Conservation (phyloP, 371 early-diverging fungal genomes). For the Cokeromyces recurvatus region DNA sequence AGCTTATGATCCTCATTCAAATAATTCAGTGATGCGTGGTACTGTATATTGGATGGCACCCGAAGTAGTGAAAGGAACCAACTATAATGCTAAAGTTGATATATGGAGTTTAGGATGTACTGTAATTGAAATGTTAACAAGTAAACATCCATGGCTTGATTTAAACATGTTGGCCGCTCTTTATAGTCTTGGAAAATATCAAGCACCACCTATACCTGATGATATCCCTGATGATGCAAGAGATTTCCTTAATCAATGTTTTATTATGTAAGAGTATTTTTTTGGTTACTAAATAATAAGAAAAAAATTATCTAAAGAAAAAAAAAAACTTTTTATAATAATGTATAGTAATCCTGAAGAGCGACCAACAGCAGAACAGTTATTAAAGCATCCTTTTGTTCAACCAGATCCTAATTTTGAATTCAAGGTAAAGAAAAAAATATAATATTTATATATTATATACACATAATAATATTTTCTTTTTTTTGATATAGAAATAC, state of each 20-base stretch:
- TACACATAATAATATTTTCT: background rate
- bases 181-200: conserved; percentile 77
- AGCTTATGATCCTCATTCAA: conserved; percentile 45
- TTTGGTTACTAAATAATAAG: background rate
- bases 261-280: conserved; percentile 54
- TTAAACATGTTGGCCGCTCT: conserved; percentile 85
- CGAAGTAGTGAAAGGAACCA: conserved; percentile 81
- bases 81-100: conserved; percentile 75
- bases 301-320: too few relatives aligned
- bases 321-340: background rate
- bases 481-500: conserved; percentile 14
- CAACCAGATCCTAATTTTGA: conserved; percentile 50
- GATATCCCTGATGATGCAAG: conserved; percentile 61
- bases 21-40: conserved; percentile 44
- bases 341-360: conserved; percentile 51
- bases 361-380: conserved; percentile 64
- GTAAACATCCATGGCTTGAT: conserved; percentile 87
- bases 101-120: conserved; percentile 89
- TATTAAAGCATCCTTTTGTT: conserved; percentile 54
- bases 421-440: conserved; percentile 39
- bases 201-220: conserved; percentile 78
- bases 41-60: conserved; percentile 93
- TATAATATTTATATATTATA: background rate
- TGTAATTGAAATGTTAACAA: conserved; percentile 95
- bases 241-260: conserved; percentile 75